These are phyloP conservation scores for Solanum chmielewskii DNA, from an alignment of 257 asterid genomes.

Conservation along the genomic window DNA sequence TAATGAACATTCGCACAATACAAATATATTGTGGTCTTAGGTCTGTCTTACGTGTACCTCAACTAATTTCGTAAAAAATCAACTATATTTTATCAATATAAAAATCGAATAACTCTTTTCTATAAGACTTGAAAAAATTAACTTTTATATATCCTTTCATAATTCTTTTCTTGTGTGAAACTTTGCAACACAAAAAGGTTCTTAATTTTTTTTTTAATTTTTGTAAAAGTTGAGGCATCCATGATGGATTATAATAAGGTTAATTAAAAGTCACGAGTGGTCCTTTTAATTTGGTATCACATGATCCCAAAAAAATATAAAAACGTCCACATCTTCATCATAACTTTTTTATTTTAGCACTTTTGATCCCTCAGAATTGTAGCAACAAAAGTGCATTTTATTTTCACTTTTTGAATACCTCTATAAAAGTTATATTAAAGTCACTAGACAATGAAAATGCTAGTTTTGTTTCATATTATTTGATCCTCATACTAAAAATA, in stretches of 20 bases:
- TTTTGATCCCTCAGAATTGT: background rate
- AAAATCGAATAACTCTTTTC: background rate
- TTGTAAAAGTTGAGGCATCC: too few species aligned
- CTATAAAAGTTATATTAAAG: background rate
- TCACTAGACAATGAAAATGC: background rate
- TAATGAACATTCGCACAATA: background rate
- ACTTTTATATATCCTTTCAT: too few species aligned
- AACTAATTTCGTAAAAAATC: fast-evolving
- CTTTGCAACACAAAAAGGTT: background rate
- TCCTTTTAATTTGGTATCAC: background rate
- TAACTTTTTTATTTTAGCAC: background rate
- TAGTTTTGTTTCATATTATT: background rate
- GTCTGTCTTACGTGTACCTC: background rate
- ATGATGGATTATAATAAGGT: background rate
- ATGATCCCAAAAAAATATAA: background rate
- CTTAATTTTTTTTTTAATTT: too few species aligned
- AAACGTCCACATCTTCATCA: background rate
- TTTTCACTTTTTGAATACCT: background rate
- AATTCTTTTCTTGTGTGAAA: background rate
- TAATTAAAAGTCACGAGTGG: slow-evolving; percentile 1
- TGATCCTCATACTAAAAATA: background rate
- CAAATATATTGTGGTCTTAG: background rate
- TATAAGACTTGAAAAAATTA: too few species aligned
- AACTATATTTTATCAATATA: background rate
- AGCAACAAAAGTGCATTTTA: background rate